Conservation (phyloP, 148 eudicot species). For the Fallopia convolvulus region DNA sequence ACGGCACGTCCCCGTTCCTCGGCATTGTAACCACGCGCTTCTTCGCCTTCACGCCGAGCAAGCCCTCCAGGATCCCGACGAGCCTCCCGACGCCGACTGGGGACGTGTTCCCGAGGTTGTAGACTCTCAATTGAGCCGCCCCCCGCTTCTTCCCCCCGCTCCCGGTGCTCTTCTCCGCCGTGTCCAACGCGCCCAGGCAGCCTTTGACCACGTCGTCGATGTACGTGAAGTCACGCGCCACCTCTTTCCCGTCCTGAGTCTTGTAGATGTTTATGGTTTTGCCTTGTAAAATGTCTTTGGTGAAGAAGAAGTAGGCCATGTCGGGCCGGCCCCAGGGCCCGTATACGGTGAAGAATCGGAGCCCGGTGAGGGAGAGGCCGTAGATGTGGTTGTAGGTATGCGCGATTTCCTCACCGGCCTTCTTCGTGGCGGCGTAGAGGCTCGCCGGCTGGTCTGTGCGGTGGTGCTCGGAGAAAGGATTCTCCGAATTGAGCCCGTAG, state of each 20-base stretch:
- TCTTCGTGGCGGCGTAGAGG: conserved; percentile 86
- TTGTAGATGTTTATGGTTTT: conserved; percentile 58
- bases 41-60: conserved; percentile 62
- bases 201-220: conserved; percentile 86
- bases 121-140: conserved; percentile 77
- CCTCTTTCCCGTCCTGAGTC: conserved; percentile 54
- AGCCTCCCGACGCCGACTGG: conserved; percentile 70
- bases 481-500: conserved; percentile 73
- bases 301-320: conserved; percentile 95
- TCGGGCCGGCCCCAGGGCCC: conserved; percentile 98
- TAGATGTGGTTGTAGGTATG: conserved; percentile 95
- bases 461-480: conserved; percentile 70
- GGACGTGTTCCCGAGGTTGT: conserved; percentile 81
- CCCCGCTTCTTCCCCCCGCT: conserved; percentile 80
- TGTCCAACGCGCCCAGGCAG: conserved; percentile 78
- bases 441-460: conserved; percentile 87
- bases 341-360: conserved; percentile 82
- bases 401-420: conserved; percentile 92
- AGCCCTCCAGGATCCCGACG: conserved; percentile 59
- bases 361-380: conserved; percentile 77
- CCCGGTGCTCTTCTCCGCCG: conserved; percentile 94
- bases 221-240: conserved; percentile 95
- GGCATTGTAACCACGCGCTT: conserved; percentile 84
- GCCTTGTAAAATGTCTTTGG: conserved; percentile 73
- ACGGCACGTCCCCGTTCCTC: conserved; percentile 89